Evolutionary conservation across 768 basidiomycete species (phyloP), one percentile per base, ranked within the genome.

Genomic region (Pisolithus marmoratus): DNA sequence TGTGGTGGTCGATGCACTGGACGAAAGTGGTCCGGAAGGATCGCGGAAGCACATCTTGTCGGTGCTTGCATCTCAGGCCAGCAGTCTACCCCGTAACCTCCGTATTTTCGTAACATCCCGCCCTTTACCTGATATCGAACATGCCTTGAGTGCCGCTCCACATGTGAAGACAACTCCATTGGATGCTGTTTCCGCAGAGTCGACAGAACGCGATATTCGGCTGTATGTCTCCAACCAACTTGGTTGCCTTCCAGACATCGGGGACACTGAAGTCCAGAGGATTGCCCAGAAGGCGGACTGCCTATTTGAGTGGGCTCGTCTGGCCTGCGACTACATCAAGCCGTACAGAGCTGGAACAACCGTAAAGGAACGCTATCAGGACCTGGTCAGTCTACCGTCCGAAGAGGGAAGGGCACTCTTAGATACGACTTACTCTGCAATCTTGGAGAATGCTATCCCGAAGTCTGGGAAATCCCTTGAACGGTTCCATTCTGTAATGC

Each of bases 271-370:
- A 7, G n/a, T 43, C 3, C 11, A 43, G 1, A 22, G 26, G 26
- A 44, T 63, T 8, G 49, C 53, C 14, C 15, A 51, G 27, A 55
- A 43, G 8, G 54, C 61, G 5, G 56, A 59, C 12, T 58, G 58
- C 1, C 52, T 60, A 8, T 63, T 63, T 44, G 55, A 61, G 43
- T 63, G 61, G 61, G 61, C 61, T 8, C 50, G 29, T 26, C 54
- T 54, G 2, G 61, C 55, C 0, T 61, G 60, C 46, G n/a, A 46
- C 2, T 51, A 34, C 27, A 58, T 62, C 42, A 41, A 50, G 4
- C 8, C 20, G 2, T 24, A 24, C 7, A 43, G 9, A 11, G 14
- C 38, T 6, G 22, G 22, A 11, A 9, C 8, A 14, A 24, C 22
- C 2, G 22, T 22, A 4, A 23, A 43, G 42, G 22, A 24, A 24